phyloP scores from a whole-genome alignment of 2,329 filamentous ascomycete species.

The Mollisia scopiformis region DNA sequence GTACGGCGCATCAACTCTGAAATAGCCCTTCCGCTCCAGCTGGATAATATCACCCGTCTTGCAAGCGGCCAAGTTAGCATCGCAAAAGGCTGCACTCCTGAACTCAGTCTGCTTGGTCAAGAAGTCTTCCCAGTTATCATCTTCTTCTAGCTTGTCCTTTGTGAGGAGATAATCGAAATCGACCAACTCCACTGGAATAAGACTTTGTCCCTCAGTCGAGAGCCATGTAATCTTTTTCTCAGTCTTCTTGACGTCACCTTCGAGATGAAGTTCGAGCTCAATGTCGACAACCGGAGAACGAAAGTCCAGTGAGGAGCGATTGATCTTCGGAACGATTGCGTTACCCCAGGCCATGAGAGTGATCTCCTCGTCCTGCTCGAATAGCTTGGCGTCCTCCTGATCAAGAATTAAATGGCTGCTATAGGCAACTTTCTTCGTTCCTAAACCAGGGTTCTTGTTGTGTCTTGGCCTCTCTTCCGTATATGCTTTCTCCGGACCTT shows the following conservation, averaged over 20 bases:
- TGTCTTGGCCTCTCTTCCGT: slow-evolving; percentile 83
- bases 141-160: slow-evolving; percentile 91
- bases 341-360: slow-evolving; percentile 98
- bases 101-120: slow-evolving; percentile 74
- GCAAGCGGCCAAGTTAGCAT: slow-evolving; percentile 76
- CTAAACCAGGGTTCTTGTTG: slow-evolving; percentile 84
- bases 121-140: slow-evolving; percentile 83
- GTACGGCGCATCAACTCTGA: slow-evolving; percentile 73
- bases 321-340: slow-evolving; percentile 73
- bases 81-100: slow-evolving; percentile 75
- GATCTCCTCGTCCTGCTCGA: slow-evolving; percentile 86
- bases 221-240: slow-evolving; percentile 98
- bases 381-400: slow-evolving; percentile 81
- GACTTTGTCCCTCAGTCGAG: slow-evolving; percentile 71
- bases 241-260: slow-evolving; percentile 90
- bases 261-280: neutral
- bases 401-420: slow-evolving; percentile 78
- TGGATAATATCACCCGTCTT: slow-evolving; percentile 93
- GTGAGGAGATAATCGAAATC: slow-evolving; percentile 95
- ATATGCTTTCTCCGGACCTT: slow-evolving; percentile 62
- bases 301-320: slow-evolving; percentile 54
- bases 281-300: slow-evolving; percentile 70
- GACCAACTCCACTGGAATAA: slow-evolving; percentile 83
- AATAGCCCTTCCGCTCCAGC: slow-evolving; percentile 92
- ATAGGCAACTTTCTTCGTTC: slow-evolving; percentile 83